Conservation (phyloP, 768 basidiomycete species). For the Serendipita sp. region DNA sequence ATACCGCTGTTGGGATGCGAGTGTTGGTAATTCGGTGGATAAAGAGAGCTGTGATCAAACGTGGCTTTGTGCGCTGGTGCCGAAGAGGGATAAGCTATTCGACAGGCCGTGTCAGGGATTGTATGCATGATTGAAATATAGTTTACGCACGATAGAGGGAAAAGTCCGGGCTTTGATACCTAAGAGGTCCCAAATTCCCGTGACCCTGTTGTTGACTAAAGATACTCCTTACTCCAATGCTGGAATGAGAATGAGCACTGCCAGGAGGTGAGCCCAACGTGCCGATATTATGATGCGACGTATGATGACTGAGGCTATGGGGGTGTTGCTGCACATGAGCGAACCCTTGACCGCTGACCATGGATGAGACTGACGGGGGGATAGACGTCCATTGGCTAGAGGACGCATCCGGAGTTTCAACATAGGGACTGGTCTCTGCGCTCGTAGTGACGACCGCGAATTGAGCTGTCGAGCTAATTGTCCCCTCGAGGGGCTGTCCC, state of each 20-base stretch:
- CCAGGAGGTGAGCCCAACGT: not conserved
- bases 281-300: not conserved
- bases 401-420: not conserved
- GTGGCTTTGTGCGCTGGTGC: conserved; percentile 54
- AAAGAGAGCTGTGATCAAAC: conserved; percentile 45
- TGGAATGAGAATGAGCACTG: not conserved
- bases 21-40: conserved; percentile 21
- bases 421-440: not conserved
- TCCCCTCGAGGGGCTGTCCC: not conserved
- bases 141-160: not conserved
- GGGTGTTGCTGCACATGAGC: not conserved
- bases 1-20: not conserved
- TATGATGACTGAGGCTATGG: not conserved
- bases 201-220: not conserved
- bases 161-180: not conserved
- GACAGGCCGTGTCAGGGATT: not conserved
- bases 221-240: not conserved
- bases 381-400: not conserved
- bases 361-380: not conserved
- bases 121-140: not conserved
- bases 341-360: not conserved
- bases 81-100: conserved; percentile 21
- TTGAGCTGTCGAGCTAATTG: not conserved
- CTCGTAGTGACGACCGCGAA: not conserved
- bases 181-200: not conserved